Evolutionary conservation across 2,329 filamentous ascomycete species (phyloP).

Genomic region (Fusarium brachygibbosum): DNA sequence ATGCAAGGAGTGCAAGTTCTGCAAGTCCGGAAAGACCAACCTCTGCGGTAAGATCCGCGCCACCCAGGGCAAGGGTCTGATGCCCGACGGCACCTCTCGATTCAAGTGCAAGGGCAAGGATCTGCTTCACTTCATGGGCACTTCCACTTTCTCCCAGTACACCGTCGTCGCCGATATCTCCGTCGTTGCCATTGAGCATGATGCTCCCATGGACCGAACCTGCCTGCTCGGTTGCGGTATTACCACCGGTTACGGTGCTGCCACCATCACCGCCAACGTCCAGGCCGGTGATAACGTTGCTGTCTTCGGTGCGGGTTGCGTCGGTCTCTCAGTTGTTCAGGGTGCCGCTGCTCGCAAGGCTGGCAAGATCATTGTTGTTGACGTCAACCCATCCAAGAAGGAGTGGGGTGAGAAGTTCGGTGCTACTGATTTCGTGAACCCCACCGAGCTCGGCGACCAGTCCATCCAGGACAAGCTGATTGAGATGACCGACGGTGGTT

Average conservation of each 20-base stretch:
- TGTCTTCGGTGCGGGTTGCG: conserved; percentile 95
- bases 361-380: conserved; percentile 78
- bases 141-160: conserved; percentile 98
- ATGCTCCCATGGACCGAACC: conserved; percentile 95
- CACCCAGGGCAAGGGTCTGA: conserved; percentile 94
- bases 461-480: conserved; percentile 92
- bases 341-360: conserved; percentile 89
- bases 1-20: conserved; percentile 99
- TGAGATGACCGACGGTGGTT: conserved; percentile 97
- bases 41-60: conserved; percentile 98
- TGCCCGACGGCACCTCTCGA: conserved; percentile 96
- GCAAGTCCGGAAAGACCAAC: conserved; percentile 99
- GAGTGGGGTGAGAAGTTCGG: conserved; percentile 95
- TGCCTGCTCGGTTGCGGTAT: conserved; percentile 98
- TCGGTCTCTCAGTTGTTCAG: conserved; percentile 95
- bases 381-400: conserved; percentile 90
- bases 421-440: conserved; percentile 97
- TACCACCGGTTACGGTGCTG: conserved; percentile 97
- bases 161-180: conserved; percentile 99
- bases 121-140: conserved; percentile 98
- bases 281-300: conserved; percentile 92
- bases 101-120: conserved; percentile 97
- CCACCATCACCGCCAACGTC: conserved; percentile 90
- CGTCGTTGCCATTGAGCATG: conserved; percentile 89
- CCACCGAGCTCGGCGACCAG: conserved; percentile 80